A percentile compares a stretch with the other conserved stretches of the same genome.
Conservation (phyloP, 129 eudicot species). For the Silybum marianum region DNA sequence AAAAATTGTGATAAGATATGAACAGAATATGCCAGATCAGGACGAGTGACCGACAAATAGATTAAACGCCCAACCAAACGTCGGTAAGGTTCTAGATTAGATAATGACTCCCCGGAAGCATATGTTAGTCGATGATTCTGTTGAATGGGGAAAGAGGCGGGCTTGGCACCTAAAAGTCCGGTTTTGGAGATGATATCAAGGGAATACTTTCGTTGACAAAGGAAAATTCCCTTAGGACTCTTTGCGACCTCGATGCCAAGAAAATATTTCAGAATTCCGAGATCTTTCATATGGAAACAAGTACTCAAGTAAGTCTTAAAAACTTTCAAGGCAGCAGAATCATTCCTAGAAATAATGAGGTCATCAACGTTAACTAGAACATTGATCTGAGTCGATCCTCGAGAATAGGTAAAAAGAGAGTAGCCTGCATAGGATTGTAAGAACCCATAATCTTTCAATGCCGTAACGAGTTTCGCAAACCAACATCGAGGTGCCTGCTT, state of each 20-base stretch:
- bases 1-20: not conserved
- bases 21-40: not conserved
- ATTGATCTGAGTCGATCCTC: not conserved
- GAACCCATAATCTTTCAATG: slow-evolving; percentile 1
- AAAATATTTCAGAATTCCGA: slow-evolving; percentile 25
- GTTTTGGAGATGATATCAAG: not conserved
- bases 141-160: not conserved
- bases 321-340: not conserved
- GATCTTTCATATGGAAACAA: slow-evolving; percentile 19
- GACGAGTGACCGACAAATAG: not conserved
- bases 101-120: not conserved
- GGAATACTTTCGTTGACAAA: slow-evolving; percentile 15
- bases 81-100: not conserved
- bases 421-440: not conserved
- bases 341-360: slow-evolving; percentile 1
- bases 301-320: slow-evolving; percentile 1
- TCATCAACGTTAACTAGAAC: slow-evolving; percentile 8
- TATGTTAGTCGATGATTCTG: not conserved
- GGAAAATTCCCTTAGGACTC: not conserved
- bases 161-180: not conserved
- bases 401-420: not conserved
- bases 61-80: slow-evolving; percentile 16
- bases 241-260: slow-evolving; percentile 18
- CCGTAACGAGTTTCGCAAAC: not conserved
- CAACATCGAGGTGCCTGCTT: slow-evolving; percentile 22